Evolutionary conservation across 2,329 filamentous ascomycete genomes (phyloP).

Genomic region (Pseudonectria foliicola): DNA sequence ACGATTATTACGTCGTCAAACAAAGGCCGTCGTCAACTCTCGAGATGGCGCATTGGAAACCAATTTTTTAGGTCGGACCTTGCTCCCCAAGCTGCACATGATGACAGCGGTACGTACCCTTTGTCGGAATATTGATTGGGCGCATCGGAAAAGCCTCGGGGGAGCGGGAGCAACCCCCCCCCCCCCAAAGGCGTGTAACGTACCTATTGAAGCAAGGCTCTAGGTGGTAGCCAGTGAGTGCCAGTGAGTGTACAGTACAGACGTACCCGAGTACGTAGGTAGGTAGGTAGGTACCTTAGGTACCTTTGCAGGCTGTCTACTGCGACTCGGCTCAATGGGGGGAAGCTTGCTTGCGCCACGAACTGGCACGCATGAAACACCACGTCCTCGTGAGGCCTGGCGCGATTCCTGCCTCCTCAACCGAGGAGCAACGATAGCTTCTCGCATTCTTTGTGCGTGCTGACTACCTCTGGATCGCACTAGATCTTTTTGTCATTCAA

Average conservation of each 20-base stretch:
- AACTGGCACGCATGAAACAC: slow-evolving; percentile 10
- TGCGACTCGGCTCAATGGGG: too few relatives aligned
- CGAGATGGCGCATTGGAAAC: slow-evolving; percentile 20
- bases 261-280: too few relatives aligned
- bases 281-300: background rate
- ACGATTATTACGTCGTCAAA: slow-evolving; percentile 3
- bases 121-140: slow-evolving; percentile 11
- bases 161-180: too few relatives aligned
- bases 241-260: too few relatives aligned
- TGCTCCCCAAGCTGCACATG: slow-evolving; percentile 15
- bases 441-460: too few relatives aligned
- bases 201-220: too few relatives aligned
- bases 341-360: slow-evolving; percentile 7
- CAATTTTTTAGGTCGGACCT: slow-evolving; percentile 20
- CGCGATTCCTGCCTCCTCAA: background rate
- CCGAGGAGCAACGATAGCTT: too few relatives aligned
- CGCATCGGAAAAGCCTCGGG: slow-evolving; percentile 10
- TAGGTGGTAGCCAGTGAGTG: too few relatives aligned
- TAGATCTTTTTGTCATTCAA: too few relatives aligned
- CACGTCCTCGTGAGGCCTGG: slow-evolving; percentile 1
- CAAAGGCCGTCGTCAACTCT: slow-evolving; percentile 16
- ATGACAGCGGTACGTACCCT: slow-evolving; percentile 12
- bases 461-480: too few relatives aligned
- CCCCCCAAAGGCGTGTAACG: slow-evolving; percentile 10
- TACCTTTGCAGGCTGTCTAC: too few relatives aligned